Base-by-base conservation (phyloP, 768 basidiomycete species). In the Leccinum variicolor region DNA sequence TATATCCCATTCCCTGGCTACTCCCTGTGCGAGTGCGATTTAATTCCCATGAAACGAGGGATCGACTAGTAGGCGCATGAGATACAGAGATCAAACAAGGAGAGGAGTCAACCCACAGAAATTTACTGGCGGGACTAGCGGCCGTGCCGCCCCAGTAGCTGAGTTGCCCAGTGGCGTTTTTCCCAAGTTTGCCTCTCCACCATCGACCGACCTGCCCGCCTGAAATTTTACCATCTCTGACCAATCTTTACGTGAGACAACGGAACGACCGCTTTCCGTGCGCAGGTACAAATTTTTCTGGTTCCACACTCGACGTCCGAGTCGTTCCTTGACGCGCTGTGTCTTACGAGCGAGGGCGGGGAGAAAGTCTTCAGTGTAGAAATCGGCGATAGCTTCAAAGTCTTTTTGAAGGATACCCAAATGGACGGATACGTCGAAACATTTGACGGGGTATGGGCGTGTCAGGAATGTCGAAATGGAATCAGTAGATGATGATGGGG, bases 241-340 rank as follows among this genome's bases (percentile, higher is more conserved):
- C 87, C 88, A 90, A 14, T 65, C 61, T 46, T 76, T 67, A 47
- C 77, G 76, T 23, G 76, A 67, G 33, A 87, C 63, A 2, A 61
- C 57, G 23, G 72, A 59, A 36, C 81, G 78, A 17, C 55, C 13
- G 11, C 47, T 43, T 33, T 59, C 55, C n/a, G 63, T 62, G 26
- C 66, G 66, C 49, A 90, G 54, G 64, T 80, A 92, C 3, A 92
- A 62, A 54, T 84, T 73, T 68, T 81, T 84, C 31, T 69, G 76
- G 6, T 61, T 68, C 88, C 88, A 90, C 1, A 92, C 82, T 11
- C 90, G 83, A n/a, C 90, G 82, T 9, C 88, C 88, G n/a, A 91
- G 72, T 29, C 82, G 77, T 72, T 92, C 89, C 72, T 90, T 90
- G n/a, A 84, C 56, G 17, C 89, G 81, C 60, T 86, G 82, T 3